Percentiles rank a stretch among this genome's conserved stretches.
Evolutionary conservation across 2,329 filamentous ascomycete genomes (phyloP).

Genomic region (Microdochium nivale): DNA sequence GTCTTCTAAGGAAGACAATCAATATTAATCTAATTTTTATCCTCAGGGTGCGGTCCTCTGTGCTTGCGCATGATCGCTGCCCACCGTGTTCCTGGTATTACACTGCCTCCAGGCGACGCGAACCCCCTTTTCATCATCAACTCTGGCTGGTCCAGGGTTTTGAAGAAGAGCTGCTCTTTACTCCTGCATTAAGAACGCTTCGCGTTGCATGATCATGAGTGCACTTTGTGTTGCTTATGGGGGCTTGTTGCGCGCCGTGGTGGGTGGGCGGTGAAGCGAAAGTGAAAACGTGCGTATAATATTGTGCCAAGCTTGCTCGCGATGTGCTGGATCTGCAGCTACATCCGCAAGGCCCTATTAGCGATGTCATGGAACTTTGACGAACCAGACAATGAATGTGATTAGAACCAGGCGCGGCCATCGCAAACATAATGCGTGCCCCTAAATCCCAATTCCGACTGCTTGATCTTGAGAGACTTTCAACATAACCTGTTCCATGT

Average conservation of each 20-base stretch:
- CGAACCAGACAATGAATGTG: too few species aligned
- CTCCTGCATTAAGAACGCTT: too few species aligned
- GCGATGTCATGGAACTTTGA: too few species aligned
- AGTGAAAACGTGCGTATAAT: not conserved
- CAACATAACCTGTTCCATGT: too few species aligned
- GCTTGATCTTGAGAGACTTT: too few species aligned
- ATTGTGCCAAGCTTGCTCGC: not conserved
- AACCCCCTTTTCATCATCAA: slow-evolving; percentile 51
- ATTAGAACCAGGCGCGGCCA: too few species aligned
- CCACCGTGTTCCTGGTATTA: slow-evolving; percentile 68
- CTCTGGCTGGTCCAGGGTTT: slow-evolving; percentile 38
- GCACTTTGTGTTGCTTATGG: too few species aligned
- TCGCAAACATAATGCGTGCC: too few species aligned
- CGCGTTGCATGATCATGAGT: too few species aligned
- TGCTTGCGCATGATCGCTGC: slow-evolving; percentile 56
- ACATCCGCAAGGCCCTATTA: too few species aligned
- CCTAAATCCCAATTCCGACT: too few species aligned
- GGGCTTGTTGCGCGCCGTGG: not conserved
- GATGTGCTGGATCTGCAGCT: not conserved
- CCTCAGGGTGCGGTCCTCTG: slow-evolving; percentile 46
- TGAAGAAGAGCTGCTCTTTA: slow-evolving; percentile 39
- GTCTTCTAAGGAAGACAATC: slow-evolving; percentile 57
- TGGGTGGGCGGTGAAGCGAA: not conserved
- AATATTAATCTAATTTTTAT: slow-evolving; percentile 80
- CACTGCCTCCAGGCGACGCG: slow-evolving; percentile 65